Evolutionary conservation across 768 basidiomycete genomes (phyloP), one percentile per base, ranked within the genome.

Genomic region (Daedaleopsis sinensis): DNA sequence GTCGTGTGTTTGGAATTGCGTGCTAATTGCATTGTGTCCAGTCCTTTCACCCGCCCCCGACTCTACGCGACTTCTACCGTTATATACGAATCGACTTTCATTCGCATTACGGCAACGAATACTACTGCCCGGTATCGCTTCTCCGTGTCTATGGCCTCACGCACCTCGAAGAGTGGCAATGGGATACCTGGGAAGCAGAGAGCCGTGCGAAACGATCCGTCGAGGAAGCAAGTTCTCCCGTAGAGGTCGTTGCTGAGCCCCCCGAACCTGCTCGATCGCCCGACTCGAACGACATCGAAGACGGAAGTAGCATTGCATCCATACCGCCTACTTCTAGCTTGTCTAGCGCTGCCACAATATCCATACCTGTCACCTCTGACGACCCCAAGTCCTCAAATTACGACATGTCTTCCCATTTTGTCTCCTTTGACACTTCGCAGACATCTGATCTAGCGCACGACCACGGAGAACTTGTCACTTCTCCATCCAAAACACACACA

Each of bases 81-180:
- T 98, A 90, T 71, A 86, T 99, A 59, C 88, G 96, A 1, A 85
- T 99, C 69, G 95, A 98, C 73, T 98, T 99, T 71, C 84, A 90
- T 52, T 90, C 93, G 0, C 90, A 95, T 70, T 98, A 97, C 68
- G 93, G 94, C 19, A 90, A 85, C 68, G 97, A 99, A 74, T 98
- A 90, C 76, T 98, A 95, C 72, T 99, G 97, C 69, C 97, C 97
- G 0, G 81, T 98, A 18, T 95, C 93, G 0, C 84, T 98, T 0
- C 82, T 98, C 18, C 88, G 94, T 32, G 94, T 97, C 1, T 98
- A 95, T 63, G 97, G 97, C 6, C 86, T 96, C 56, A 98, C 95
- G 1, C 95, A 98, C 76, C 87, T 98, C 64, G 96, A 98, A 63
- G 86, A 95, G 68, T 98, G 92, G 86, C 96, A 96, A 67, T 91